Evolutionary conservation across 2,329 filamentous ascomycete species (phyloP), one percentile per base, ranked within the genome.

Genomic region (Dactylonectria estremocensis): DNA sequence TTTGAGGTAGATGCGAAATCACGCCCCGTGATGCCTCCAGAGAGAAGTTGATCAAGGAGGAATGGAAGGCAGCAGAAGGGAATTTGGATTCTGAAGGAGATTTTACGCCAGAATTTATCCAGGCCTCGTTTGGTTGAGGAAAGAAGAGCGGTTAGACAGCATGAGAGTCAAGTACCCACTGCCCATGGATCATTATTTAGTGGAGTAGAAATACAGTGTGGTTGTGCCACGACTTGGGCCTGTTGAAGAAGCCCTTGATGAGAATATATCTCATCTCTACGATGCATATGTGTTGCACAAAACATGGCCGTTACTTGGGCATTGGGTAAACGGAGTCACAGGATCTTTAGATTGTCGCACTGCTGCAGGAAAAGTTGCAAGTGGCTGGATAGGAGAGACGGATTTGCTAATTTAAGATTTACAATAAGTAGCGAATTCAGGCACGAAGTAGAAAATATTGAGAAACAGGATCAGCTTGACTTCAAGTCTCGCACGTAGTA

Each of bases 101-200:
- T 33, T 59, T 59, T n/a, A 59, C 43, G 0, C 56, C 45, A 3
- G 56, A 59, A 9, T 59, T 59, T 33, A 59, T 59, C 20, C 45
- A 37, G 2, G 56, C 56, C 1, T 50, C 56, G 2, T 59, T 59
- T 16, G 18, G n/a, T 13, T 37, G 37, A 28, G 1, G 3, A 5
- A 9, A 1, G 5, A 6, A 13, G 2, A n/a, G 35, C 10, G 10
- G 16, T 7, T 1, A 43, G 14, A 43, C 16, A 43, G 6, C 3
- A 43, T 43, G 40, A 2, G 7, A n/a, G 8, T 8, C n/a, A n/a
- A 7, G 14, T 43, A 8, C n/a, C 5, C 14, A 8, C n/a, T n/a
- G 14, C 5, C n/a, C 1, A n/a, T 18, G 40, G 14, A 43, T 7
- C 16, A 8, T 16, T 18, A 16, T 14, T 14, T 43, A n/a, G 37